Base-by-base conservation (phyloP, 768 basidiomycete species). In the Leccinum subgranulosum region DNA sequence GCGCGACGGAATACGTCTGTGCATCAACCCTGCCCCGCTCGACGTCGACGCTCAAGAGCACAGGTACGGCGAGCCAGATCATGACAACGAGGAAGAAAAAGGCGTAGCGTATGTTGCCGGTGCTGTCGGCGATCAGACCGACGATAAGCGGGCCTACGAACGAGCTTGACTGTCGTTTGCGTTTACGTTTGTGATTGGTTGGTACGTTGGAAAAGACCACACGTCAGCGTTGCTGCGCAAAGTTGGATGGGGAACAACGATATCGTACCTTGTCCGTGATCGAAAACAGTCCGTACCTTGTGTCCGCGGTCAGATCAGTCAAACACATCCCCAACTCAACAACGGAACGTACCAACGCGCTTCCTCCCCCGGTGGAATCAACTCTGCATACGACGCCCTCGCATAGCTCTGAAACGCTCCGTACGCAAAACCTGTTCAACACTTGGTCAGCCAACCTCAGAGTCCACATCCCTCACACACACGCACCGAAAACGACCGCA, bases 331-430 rank as follows among this genome's bases (percentile, higher is more conserved):
- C 36, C 36, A 23, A 46, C 45, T 1, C 10, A 15, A 4, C 4
- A 4, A 8, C 2, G 0, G 17, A 8, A 66, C 80, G 57, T 73
- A 92, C 89, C 92, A 98, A 55, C 92, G 77, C 2, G 94, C 94
- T 73, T 94, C 92, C 71, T 97, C 92, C 0, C 90, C 87, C 2
- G 83, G 83, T 0, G 95, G 96, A 3, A 98, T 80, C 53, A 99
- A 73, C 65, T 91, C 91, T 2, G 92, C 86, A 66, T 92, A 98
- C 43, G 89, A 85, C 2, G 93, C 90, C 25, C 95, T 76, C 0
- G 93, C 89, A 60, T 94, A 96, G 23, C 89, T 83, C 72, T 96
- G 93, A 75, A 97, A 97, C 0, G 94, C 90, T 4, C 95, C 94
- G 63, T 90, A 94, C 1, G 93, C 81, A 62, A 81, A 75, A 54